Evolutionary conservation across 2,329 filamentous ascomycete species (phyloP).

Genomic region (Fonsecaea pugnacius): DNA sequence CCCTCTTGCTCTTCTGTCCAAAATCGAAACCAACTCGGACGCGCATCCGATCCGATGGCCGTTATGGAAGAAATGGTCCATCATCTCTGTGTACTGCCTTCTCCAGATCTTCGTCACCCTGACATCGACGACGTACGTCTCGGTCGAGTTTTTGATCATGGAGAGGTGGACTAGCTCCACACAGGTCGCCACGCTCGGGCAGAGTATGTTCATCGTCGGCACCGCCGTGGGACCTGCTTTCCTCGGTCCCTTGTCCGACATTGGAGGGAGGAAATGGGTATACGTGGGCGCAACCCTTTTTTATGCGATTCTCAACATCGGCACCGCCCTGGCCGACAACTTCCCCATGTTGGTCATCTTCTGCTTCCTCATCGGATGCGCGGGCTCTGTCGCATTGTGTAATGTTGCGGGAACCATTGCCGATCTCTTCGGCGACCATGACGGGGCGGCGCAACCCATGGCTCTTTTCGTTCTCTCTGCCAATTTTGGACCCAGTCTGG

Average conservation of each 20-base stretch:
- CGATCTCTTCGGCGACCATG: conserved; percentile 42
- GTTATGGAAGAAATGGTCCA: conserved; percentile 36
- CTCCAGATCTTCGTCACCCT: conserved; percentile 48
- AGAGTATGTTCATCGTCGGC: conserved; percentile 51
- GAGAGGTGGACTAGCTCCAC: conserved; percentile 46
- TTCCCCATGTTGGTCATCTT: conserved; percentile 48
- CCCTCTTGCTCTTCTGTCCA: conserved; percentile 29
- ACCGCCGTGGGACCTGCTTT: conserved; percentile 50
- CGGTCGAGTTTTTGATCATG: conserved; percentile 46
- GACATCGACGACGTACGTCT: conserved; percentile 48
- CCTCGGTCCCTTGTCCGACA: conserved; percentile 48
- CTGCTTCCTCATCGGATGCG: conserved; percentile 44
- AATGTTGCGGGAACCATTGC: conserved; percentile 47
- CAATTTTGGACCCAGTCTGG: conserved; percentile 48
- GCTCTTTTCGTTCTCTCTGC: conserved; percentile 49
- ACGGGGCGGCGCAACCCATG: conserved; percentile 49
- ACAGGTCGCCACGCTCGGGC: conserved; percentile 48
- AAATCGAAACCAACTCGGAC: conserved; percentile 28
- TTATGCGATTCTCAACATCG: conserved; percentile 46
- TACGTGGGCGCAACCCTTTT: conserved; percentile 46
- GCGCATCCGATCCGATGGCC: conserved; percentile 36
- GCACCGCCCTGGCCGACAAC: conserved; percentile 44
- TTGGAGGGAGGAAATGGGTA: conserved; percentile 52
- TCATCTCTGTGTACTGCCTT: conserved; percentile 40
- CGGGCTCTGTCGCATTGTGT: conserved; percentile 45